Base-by-base conservation (phyloP, 352 stramenopile genomes). In the Phytophthora podocarpi region DNA sequence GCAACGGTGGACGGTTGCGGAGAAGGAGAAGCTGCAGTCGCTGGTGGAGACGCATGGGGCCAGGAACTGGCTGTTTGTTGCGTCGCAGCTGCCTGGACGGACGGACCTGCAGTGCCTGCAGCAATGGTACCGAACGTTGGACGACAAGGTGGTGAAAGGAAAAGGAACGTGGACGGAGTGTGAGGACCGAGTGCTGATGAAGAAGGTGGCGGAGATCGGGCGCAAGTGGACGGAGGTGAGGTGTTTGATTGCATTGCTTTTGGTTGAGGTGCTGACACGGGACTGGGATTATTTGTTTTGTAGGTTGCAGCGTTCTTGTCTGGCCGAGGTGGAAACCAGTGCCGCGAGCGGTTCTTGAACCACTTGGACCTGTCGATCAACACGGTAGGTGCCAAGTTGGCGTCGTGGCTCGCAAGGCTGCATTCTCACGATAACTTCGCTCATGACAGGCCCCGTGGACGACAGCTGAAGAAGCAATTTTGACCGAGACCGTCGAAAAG, bases 31-130 rank as follows among this genome's bases (percentile, higher is more conserved):
- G 8, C 51, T 91, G n/a, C 47, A 35, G 0, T 15, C 53, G 15
- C 48, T 88, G 0, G 82, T 91, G 28, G 24, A 60, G 15, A 65
- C 68, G 0, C 73, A 89, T 13, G 82, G 82, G 2, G 64, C 79
- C 5, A 75, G 64, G 37, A 86, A 87, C 36, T 94, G 85, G 85
- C 74, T 91, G 28, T 87, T 89, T 28, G 76, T 93, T 32, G 82
- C 82, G 13, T 91, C 82, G 15, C 82, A 93, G 30, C 59, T 93
- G 9, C 75, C 75, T 11, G 70, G 75, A 27, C 68, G 82, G 5
- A 92, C 85, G 0, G 85, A 93, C 46, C 36, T 91, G 20, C 85
- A 93, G 60, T 93, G 82, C 42, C 67, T 86, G 20, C 85, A 94
- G 58, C 85, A 94, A 42, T 94, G 85, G 85, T 62, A 84, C 43